Base-by-base conservation (phyloP, 352 stramenopile species). In the Globisporangium nodosum region DNA sequence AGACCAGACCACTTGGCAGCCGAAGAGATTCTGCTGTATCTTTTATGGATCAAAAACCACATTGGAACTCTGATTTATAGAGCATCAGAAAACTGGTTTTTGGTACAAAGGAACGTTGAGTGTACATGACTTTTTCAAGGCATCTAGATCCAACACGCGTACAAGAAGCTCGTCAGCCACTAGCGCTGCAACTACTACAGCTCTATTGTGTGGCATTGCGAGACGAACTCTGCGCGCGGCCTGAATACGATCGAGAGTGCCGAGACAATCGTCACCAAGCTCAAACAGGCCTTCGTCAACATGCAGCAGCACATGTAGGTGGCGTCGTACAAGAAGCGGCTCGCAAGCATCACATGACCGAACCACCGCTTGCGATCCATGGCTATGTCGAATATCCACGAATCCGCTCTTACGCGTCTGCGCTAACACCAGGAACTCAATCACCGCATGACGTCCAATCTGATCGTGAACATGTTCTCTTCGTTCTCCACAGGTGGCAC, bases 121-220 rank as follows among this genome's bases (percentile, higher is more conserved):
- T 27, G 24, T 27, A 3, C 24, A 27, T 27, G 24, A 27, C 24
- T 27, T 27, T 24, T 27, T 27, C 24, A 27, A 27, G 24, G 24
- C 24, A 27, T 27, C 24, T 27, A 76, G n/a, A 88, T 88, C 52
- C 76, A 74, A 9, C 57, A 59, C 8, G 73, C 82, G 13, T 71
- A 87, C 42, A 79, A 93, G 60, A 81, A 81, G 21, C 59, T 70
- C 21, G 46, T 86, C 37, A 78, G 81, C 0, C 71, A 78, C 18
- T 76, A 87, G 66, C 80, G 81, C 5, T 80, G 81, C 39, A 80
- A 93, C 40, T 93, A 93, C 60, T 93, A 93, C 71, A 85, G 82
- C 21, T 55, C 81, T 5, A 88, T 93, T 43, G 40, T 93, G 43
- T 76, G 84, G 2, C 79, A 93, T 57, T 93, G 84, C 60, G 84